phyloP scores from a whole-genome alignment of 345 rosid genomes.

The Angophora floribunda region DNA sequence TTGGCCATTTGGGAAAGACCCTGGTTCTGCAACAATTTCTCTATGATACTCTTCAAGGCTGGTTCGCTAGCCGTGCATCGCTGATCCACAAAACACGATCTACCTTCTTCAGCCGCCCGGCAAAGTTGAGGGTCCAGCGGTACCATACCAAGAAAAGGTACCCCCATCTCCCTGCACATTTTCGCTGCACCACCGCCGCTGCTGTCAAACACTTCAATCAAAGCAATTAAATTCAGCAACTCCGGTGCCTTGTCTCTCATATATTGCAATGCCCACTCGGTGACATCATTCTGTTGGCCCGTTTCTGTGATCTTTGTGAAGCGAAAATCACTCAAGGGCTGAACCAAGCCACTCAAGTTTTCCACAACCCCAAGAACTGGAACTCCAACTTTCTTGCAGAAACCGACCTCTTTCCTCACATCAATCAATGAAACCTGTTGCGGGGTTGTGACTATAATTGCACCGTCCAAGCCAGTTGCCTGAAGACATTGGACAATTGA shows the following conservation, averaged over 20 bases:
- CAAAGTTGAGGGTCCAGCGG: slow-evolving; percentile 87
- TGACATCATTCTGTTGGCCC: slow-evolving; percentile 52
- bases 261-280: slow-evolving; percentile 34
- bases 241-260: slow-evolving; percentile 73
- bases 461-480: slow-evolving; percentile 80
- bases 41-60: slow-evolving; percentile 51
- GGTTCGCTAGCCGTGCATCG: slow-evolving; percentile 64
- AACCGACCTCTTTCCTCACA: slow-evolving; percentile 88
- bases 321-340: slow-evolving; percentile 53
- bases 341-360: slow-evolving; percentile 92
- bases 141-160: slow-evolving; percentile 82
- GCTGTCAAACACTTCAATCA: slow-evolving; percentile 74
- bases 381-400: slow-evolving; percentile 91
- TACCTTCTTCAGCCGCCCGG: slow-evolving; percentile 82
- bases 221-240: slow-evolving; percentile 42
- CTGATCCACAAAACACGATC: slow-evolving; percentile 69
- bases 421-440: slow-evolving; percentile 91
- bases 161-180: slow-evolving; percentile 84
- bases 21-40: slow-evolving; percentile 24
- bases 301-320: slow-evolving; percentile 38
- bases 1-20: slow-evolving; percentile 10
- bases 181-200: slow-evolving; percentile 74
- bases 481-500: slow-evolving; percentile 88
- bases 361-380: slow-evolving; percentile 91
- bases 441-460: slow-evolving; percentile 88